Evolutionary conservation across 2,329 filamentous ascomycete genomes (phyloP).

Genomic region (Daldinia eschscholtzii): DNA sequence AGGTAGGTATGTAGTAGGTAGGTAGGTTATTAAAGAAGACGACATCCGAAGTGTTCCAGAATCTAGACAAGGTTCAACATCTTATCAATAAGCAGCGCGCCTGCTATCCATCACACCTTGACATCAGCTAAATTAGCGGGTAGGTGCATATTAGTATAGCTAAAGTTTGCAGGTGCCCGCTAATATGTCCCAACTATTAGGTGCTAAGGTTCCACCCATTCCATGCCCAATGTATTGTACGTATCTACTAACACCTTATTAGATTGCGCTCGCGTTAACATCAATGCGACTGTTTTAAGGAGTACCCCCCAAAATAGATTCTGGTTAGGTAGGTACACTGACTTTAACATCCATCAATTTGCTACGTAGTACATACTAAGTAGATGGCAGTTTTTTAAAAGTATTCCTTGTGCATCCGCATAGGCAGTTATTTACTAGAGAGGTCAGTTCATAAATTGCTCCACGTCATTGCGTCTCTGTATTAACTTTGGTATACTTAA

Average conservation of each 20-base stretch:
- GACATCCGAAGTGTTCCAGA: slow-evolving; percentile 8
- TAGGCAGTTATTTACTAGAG: background rate
- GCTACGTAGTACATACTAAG: background rate
- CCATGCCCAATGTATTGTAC: background rate
- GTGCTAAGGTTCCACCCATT: background rate
- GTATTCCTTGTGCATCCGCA: background rate
- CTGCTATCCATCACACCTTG: slow-evolving; percentile 4
- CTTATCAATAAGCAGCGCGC: slow-evolving; percentile 11
- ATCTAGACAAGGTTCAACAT: slow-evolving; percentile 2
- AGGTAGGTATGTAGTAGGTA: no score
- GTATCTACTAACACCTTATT: no score
- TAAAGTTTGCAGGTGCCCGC: background rate
- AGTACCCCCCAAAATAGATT: slow-evolving; percentile 1
- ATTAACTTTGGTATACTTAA: background rate
- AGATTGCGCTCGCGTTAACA: no score
- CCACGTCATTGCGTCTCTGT: background rate
- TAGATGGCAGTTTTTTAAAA: background rate
- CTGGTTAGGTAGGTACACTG: background rate
- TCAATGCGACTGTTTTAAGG: background rate
- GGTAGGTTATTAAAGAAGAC: background rate
- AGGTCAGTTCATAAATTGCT: background rate
- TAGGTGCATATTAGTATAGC: slow-evolving; percentile 1
- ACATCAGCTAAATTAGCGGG: slow-evolving; percentile 11
- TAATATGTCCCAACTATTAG: background rate
- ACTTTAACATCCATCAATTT: background rate